A percentile compares a stretch with the other conserved stretches of the same genome.
phyloP scores from a whole-genome alignment of 192 early-diverging fungal species.

The Nowakowskiella sp. region DNA sequence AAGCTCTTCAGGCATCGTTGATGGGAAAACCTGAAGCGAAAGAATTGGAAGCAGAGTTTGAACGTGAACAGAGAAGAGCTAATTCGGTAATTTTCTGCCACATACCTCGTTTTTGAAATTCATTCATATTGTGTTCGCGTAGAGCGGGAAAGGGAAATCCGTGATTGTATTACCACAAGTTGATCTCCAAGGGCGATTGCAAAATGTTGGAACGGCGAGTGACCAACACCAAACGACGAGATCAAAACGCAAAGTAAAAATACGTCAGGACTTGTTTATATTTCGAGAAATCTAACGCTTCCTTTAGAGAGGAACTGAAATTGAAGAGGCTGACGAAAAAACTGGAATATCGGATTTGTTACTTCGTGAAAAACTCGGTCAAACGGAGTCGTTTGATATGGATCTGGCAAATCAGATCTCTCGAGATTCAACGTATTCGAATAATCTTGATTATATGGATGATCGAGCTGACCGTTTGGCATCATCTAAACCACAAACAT shows the following conservation, averaged over 20 bases:
- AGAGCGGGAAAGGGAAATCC: background rate
- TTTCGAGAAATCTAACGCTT: constrained; percentile 3
- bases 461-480: constrained; percentile 75
- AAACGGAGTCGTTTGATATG: constrained; percentile 48
- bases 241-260: constrained; percentile 29
- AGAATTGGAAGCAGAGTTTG: constrained; percentile 64
- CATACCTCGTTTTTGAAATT: too few relatives aligned
- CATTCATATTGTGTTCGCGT: background rate
- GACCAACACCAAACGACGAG: constrained; percentile 4
- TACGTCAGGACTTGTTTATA: constrained; percentile 12
- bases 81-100: too few relatives aligned
- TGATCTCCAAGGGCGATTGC: constrained; percentile 47
- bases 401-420: constrained; percentile 66
- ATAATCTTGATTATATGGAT: constrained; percentile 88
- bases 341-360: constrained; percentile 61
- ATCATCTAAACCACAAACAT: constrained; percentile 8
- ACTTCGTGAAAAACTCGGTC: constrained; percentile 55
- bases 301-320: constrained; percentile 14
- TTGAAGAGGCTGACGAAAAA: constrained; percentile 59
- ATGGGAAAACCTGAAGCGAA: constrained; percentile 51
- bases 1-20: constrained; percentile 72
- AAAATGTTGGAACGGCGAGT: constrained; percentile 39
- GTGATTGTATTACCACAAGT: constrained; percentile 40
- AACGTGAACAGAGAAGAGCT: constrained; percentile 45
- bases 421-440: constrained; percentile 54